These are phyloP conservation scores for Diospyros lotus DNA, from an alignment of 148 eudicot genomes.

Conservation along the genomic window DNA sequence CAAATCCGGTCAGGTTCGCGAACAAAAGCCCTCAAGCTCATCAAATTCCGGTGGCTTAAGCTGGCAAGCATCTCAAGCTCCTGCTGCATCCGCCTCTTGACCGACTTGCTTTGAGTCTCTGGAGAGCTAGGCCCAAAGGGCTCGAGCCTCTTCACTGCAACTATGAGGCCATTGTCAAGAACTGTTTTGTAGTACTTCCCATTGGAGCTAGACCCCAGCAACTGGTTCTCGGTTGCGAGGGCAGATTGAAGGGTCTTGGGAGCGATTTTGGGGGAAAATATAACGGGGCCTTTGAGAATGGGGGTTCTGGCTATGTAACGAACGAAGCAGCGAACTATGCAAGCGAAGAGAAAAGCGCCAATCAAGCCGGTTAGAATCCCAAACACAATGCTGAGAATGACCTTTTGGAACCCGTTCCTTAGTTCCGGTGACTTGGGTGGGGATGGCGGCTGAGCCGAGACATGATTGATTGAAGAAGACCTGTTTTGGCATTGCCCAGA, in stretches of 20 bases:
- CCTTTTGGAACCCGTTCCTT: conserved; percentile 30
- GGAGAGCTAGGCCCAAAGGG: conserved; percentile 42
- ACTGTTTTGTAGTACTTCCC: conserved; percentile 59
- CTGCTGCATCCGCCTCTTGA: conserved; percentile 57
- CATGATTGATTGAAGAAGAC: conserved; percentile 3
- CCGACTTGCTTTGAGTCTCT: conserved; percentile 28
- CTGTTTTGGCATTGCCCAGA: conserved; percentile 29
- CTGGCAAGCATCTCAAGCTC: conserved; percentile 63
- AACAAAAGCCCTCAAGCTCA: conserved; percentile 79
- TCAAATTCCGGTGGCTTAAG: conserved; percentile 70
- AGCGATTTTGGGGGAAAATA: conserved; percentile 71
- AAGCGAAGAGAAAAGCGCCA: conserved; percentile 53
- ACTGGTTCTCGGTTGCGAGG: conserved; percentile 43
- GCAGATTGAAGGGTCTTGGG: conserved; percentile 60
- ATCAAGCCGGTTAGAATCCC: conserved; percentile 52
- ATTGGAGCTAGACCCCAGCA: conserved; percentile 54
- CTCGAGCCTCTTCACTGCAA: conserved; percentile 75
- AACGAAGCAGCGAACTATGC: conserved; percentile 45
- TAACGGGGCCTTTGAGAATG: conserved; percentile 70
- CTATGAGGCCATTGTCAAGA: conserved; percentile 65
- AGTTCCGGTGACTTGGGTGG: conserved; percentile 18
- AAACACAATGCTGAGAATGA: conserved; percentile 49
- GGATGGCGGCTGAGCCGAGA: conserved; percentile 19
- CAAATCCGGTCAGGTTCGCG: conserved; percentile 46
- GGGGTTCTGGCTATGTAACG: conserved; percentile 54